These are phyloP conservation scores for Gaultheria prostrata DNA, from an alignment of 148 eudicot species.

Conservation along the genomic window DNA sequence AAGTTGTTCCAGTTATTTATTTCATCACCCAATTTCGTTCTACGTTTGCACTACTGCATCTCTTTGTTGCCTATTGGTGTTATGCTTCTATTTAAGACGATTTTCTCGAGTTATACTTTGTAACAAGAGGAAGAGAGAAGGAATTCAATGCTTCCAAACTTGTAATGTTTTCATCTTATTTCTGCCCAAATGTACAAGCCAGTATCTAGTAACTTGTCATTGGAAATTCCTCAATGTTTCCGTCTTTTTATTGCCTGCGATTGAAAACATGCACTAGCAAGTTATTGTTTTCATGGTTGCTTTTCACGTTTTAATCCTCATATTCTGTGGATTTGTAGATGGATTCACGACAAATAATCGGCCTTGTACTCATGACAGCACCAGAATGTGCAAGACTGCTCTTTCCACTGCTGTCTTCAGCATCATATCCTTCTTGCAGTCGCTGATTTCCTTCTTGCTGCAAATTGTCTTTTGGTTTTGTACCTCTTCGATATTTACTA, in stretches of 20 bases:
- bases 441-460: too few relatives aligned
- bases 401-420: slow-evolving; percentile 74
- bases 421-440: too few relatives aligned
- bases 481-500: slow-evolving; percentile 67
- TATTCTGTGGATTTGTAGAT: slow-evolving; percentile 87
- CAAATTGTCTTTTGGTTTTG: slow-evolving; percentile 78
- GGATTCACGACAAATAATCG: slow-evolving; percentile 73
- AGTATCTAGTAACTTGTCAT: neutral
- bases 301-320: slow-evolving; percentile 68
- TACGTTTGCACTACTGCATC: neutral
- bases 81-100: neutral
- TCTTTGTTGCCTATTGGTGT: neutral
- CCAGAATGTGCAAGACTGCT: slow-evolving; percentile 74
- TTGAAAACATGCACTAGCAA: neutral
- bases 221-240: neutral
- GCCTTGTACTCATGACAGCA: slow-evolving; percentile 61
- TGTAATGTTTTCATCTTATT: neutral
- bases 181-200: neutral
- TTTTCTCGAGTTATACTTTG: neutral
- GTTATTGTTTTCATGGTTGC: slow-evolving; percentile 54
- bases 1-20: too few relatives aligned
- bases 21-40: neutral
- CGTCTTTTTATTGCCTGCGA: neutral
- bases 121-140: neutral
- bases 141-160: neutral